These are phyloP conservation scores for Dendrobium catenatum DNA, from an alignment of 106 monocot genomes.

Conservation along the genomic window DNA sequence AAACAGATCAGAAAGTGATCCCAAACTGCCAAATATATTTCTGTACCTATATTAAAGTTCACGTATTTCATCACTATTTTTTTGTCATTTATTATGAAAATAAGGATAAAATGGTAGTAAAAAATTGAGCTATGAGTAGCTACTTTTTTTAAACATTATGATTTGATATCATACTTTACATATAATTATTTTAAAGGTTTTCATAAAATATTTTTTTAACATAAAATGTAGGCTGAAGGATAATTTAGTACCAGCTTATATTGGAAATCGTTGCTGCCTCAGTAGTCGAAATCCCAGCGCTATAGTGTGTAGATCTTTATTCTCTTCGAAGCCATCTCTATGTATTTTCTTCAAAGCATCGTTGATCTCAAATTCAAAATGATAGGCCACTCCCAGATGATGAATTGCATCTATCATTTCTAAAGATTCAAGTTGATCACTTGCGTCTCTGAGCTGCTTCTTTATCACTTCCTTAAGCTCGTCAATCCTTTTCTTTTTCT, in stretches of 20 bases:
- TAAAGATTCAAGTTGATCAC: neutral
- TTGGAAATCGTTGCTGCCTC: conserved; percentile 6
- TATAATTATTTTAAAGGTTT: no score
- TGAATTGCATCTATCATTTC: conserved; percentile 25
- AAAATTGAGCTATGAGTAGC: no score
- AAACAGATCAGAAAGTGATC: no score
- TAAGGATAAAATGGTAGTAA: no score
- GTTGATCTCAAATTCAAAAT: conserved; percentile 23
- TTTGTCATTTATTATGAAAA: no score
- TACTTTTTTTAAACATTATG: no score
- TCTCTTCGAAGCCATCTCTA: neutral
- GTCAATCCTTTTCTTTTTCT: neutral
- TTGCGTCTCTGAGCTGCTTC: neutral
- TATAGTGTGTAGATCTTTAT: conserved; percentile 1
- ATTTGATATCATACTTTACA: no score
- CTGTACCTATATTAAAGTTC: no score
- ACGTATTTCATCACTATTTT: no score
- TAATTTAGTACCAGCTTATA: neutral
- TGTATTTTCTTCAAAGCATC: neutral
- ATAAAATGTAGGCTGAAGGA: no score
- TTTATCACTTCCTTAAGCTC: neutral
- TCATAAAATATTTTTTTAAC: no score
- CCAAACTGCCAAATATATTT: no score
- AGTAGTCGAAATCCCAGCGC: conserved; percentile 13
- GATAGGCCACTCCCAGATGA: conserved; percentile 20